These are phyloP conservation scores for Amphichorda felina DNA, from an alignment of 2,329 filamentous ascomycete genomes.

Conservation along the genomic window DNA sequence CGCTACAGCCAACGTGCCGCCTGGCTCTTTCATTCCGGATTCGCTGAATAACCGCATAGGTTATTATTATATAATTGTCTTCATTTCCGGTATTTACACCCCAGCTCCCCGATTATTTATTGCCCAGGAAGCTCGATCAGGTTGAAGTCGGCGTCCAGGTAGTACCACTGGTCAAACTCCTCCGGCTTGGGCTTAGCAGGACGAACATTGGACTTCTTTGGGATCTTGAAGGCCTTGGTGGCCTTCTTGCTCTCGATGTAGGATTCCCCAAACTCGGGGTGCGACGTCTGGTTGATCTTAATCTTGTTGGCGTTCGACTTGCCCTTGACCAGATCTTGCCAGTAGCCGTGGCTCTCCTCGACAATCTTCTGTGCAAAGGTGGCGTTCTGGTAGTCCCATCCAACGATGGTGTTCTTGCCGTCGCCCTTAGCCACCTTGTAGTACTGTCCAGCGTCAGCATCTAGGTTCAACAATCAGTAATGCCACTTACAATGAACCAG, in stretches of 20 bases:
- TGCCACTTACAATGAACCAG: slow-evolving; percentile 26
- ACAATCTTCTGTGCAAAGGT: slow-evolving; percentile 17
- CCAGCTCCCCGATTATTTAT: neutral
- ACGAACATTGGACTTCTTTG: slow-evolving; percentile 14
- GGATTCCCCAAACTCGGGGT: slow-evolving; percentile 15
- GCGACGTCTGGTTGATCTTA: slow-evolving; percentile 24
- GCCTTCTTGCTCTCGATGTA: slow-evolving; percentile 19
- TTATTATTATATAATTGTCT: too few relatives aligned
- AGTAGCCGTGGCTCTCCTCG: slow-evolving; percentile 23
- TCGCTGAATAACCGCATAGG: too few relatives aligned
- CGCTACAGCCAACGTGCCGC: too few relatives aligned
- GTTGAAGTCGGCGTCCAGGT: slow-evolving; percentile 19
- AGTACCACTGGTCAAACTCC: slow-evolving; percentile 24
- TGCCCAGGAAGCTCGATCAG: neutral
- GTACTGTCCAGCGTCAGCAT: slow-evolving; percentile 16
- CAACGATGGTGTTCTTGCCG: slow-evolving; percentile 21
- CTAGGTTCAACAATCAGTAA: too few relatives aligned
- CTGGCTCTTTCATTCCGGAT: too few relatives aligned
- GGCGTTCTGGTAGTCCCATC: slow-evolving; percentile 21
- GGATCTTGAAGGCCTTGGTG: slow-evolving; percentile 17
- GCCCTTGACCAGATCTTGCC: slow-evolving; percentile 25
- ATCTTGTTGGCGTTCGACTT: slow-evolving; percentile 23
- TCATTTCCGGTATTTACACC: too few relatives aligned
- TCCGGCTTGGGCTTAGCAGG: slow-evolving; percentile 16
- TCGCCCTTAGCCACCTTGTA: slow-evolving; percentile 26